Base-by-base conservation (phyloP, 148 eudicot genomes). In the Chenopodium formosanum region DNA sequence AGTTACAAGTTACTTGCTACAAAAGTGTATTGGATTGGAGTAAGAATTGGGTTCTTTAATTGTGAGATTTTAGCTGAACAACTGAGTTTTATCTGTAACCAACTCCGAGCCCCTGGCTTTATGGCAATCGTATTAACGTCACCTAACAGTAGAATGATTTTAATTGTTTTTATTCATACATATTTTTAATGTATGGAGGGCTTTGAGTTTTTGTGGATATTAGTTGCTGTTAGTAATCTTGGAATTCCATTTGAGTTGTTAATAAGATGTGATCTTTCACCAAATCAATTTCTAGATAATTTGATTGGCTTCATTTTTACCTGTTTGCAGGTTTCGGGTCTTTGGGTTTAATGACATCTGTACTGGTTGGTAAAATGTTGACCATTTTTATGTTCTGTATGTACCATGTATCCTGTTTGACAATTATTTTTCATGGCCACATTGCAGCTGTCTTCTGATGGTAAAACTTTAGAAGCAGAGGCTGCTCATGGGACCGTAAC, bases 401-500 rank as follows among this genome's bases (percentile, higher is more conserved):
- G 19, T 64, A 32, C 19, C 32, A 73, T 66, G 25, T 31, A 52
- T 77, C 20, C 40, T 70, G 70, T n/a, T 66, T 63, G 62, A 56
- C 17, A 46, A 64, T 23, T 46, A 23, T 84, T 46, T 16, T 70
- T 29, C 7, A 14, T 68, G 46, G 52, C 76, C 25, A 13, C 29
- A 27, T 77, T 52, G 53, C 86, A 94, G 98, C 87, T 94, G 46
- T 92, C 96, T 80, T 93, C 98, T 78, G 97, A 94, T 91, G 98
- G 98, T 1, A 91, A 90, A 88, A 94, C 94, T 37, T 87, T 94
- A 75, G 94, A 94, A 85, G 93, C 98, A 32, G 98, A 94, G 87
- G 98, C 98, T 47, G 98, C 98, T 76, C 98, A 94, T 84, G 94
- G 98, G 60, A 94, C 98, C 27, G 97, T 94, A 74, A 91, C 97